A percentile compares a stretch with the other conserved stretches of the same genome.
phyloP scores from a whole-genome alignment of 176 grass and related monocot genomes.

The Cenchrus americanus region DNA sequence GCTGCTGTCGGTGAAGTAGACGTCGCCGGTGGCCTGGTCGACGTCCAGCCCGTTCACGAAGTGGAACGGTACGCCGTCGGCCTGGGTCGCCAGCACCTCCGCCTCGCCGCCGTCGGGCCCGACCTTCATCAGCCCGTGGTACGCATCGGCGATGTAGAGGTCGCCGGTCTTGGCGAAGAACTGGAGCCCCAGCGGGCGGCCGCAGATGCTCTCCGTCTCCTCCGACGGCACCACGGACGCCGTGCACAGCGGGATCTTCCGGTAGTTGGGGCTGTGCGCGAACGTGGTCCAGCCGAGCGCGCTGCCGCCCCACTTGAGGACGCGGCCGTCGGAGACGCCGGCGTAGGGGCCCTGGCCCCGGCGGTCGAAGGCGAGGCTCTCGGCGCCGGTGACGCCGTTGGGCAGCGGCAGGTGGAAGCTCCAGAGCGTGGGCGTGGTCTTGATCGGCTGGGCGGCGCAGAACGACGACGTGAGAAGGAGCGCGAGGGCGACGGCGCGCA shows the following conservation, averaged over 20 bases:
- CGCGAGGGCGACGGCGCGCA: background rate
- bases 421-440: slow-evolving; percentile 36
- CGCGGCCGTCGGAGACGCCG: slow-evolving; percentile 62
- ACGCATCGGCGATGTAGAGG: slow-evolving; percentile 72
- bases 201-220: slow-evolving; percentile 56
- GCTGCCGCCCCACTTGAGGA: slow-evolving; percentile 60
- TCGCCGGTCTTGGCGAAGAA: slow-evolving; percentile 52
- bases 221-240: background rate
- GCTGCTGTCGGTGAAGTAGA: slow-evolving; percentile 78
- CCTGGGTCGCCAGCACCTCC: slow-evolving; percentile 37
- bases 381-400: slow-evolving; percentile 42
- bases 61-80: slow-evolving; percentile 51
- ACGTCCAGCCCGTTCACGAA: slow-evolving; percentile 70
- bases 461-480: background rate
- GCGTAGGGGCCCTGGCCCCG: slow-evolving; percentile 55
- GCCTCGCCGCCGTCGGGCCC: slow-evolving; percentile 48
- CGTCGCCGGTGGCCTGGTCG: slow-evolving; percentile 60
- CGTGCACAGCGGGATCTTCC: slow-evolving; percentile 1
- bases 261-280: slow-evolving; percentile 46
- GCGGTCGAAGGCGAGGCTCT: slow-evolving; percentile 72
- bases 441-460: slow-evolving; percentile 6
- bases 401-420: slow-evolving; percentile 19
- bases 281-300: slow-evolving; percentile 48
- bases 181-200: slow-evolving; percentile 62
- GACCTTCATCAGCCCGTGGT: slow-evolving; percentile 51